Percentiles rank a stretch among this genome's conserved stretches.
These are phyloP conservation scores for Magnusiomyces clavatus DNA, from an alignment of 1,139 yeast species.

Conservation along the genomic window DNA sequence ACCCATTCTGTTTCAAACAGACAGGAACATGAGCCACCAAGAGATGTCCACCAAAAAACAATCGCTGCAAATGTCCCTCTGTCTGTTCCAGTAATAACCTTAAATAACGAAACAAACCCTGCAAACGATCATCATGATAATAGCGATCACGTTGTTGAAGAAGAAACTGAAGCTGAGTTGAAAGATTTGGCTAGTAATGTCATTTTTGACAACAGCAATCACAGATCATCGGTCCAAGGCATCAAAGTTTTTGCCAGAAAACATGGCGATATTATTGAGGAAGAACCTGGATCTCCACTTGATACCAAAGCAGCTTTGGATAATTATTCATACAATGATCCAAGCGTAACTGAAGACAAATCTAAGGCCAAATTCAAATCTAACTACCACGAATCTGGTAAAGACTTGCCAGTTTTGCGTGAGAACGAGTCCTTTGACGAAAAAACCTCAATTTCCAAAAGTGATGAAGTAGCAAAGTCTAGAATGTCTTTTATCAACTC, in stretches of 20 bases:
- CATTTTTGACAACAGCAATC: conserved; percentile 1
- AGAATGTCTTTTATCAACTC: conserved; percentile 9
- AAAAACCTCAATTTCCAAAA: too few species aligned
- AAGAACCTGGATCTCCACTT: conserved; percentile 3
- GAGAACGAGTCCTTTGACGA: background rate
- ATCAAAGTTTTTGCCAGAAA: conserved; percentile 11
- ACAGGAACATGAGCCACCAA: background rate
- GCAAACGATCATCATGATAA: background rate
- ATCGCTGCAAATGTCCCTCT: background rate
- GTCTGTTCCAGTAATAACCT: conserved; percentile 5
- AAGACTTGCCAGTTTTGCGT: background rate
- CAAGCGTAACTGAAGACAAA: background rate
- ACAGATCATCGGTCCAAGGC: conserved; percentile 12
- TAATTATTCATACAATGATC: background rate
- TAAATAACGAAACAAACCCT: conserved; percentile 5
- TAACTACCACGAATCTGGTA: background rate
- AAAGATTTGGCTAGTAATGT: conserved; percentile 5
- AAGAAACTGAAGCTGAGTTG: background rate
- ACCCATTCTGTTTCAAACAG: background rate
- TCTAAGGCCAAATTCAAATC: background rate
- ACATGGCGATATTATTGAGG: background rate
- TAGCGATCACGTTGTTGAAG: background rate
- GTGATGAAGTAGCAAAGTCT: background rate
- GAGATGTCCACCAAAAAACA: background rate
- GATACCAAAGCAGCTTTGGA: background rate